Evolutionary conservation across 2,329 filamentous ascomycete genomes (phyloP).

Genomic region (Nemania sp.): DNA sequence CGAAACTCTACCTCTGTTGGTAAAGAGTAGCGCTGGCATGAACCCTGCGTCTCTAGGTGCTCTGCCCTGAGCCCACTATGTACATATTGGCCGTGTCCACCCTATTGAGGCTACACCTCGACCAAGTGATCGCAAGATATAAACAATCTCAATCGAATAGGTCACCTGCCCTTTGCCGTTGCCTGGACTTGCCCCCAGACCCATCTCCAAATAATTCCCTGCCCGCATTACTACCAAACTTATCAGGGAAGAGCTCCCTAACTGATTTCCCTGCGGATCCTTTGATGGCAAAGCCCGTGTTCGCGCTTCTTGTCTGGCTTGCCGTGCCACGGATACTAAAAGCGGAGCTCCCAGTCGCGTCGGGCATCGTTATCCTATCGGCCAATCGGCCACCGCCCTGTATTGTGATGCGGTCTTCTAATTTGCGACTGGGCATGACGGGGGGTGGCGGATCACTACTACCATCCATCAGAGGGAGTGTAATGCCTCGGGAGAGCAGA

Average conservation of each 20-base stretch:
- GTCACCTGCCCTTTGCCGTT: conserved; percentile 72
- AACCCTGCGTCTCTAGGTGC: not conserved
- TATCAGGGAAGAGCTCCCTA: conserved; percentile 72
- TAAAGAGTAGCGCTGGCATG: not conserved
- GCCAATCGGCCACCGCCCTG: conserved; percentile 39
- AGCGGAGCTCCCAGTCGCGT: conserved; percentile 38
- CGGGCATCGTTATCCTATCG: conserved; percentile 42
- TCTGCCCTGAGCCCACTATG: not conserved
- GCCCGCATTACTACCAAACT: conserved; percentile 62
- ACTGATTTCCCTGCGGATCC: conserved; percentile 59
- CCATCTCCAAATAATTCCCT: conserved; percentile 72
- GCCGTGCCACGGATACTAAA: conserved; percentile 67
- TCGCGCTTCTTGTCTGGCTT: conserved; percentile 47
- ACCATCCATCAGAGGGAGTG: conserved; percentile 54
- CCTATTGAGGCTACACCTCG: not conserved
- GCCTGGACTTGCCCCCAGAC: conserved; percentile 60
- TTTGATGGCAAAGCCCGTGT: conserved; percentile 67
- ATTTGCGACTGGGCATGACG: conserved; percentile 23
- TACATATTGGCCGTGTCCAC: not conserved
- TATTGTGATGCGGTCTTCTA: conserved; percentile 40
- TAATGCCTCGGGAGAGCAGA: conserved; percentile 54
- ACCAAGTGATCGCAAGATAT: not conserved
- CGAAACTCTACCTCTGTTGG: not conserved
- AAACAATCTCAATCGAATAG: conserved; percentile 61
- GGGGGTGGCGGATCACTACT: conserved; percentile 37